phyloP scores from a whole-genome alignment of 2,329 filamentous ascomycete species.

The Aspergillus clavatus region DNA sequence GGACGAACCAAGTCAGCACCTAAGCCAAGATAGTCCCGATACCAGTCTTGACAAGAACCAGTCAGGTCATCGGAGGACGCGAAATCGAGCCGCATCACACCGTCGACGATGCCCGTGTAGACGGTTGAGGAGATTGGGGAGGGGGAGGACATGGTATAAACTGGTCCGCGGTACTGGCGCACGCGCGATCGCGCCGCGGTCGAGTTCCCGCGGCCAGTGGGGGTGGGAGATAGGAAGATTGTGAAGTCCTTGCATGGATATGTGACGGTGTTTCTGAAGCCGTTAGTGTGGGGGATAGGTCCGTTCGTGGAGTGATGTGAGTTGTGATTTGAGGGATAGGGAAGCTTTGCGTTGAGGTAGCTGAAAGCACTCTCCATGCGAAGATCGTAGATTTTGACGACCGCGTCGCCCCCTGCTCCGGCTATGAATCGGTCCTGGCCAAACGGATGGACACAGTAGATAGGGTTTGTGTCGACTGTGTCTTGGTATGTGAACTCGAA shows the following conservation, averaged over 20 bases:
- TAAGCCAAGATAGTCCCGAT: slow-evolving; percentile 28
- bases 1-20: slow-evolving; percentile 15
- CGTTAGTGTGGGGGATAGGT: background rate
- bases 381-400: slow-evolving; percentile 60
- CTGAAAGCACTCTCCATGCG: slow-evolving; percentile 44
- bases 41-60: slow-evolving; percentile 29
- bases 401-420: slow-evolving; percentile 53
- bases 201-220: slow-evolving; percentile 12
- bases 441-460: slow-evolving; percentile 56
- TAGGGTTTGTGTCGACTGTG: slow-evolving; percentile 52
- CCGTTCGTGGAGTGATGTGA: background rate
- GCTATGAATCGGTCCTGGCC: slow-evolving; percentile 54
- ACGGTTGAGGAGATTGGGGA: slow-evolving; percentile 43
- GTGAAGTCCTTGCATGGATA: slow-evolving; percentile 35
- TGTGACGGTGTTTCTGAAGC: slow-evolving; percentile 1
- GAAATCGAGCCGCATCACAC: slow-evolving; percentile 42
- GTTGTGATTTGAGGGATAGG: slow-evolving; percentile 1
- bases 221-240: slow-evolving; percentile 38
- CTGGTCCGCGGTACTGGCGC: slow-evolving; percentile 39
- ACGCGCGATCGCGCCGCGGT: slow-evolving; percentile 11
- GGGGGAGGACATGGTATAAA: slow-evolving; percentile 43
- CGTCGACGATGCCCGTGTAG: slow-evolving; percentile 43
- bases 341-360: slow-evolving; percentile 24
- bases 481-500: slow-evolving; percentile 51
- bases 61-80: slow-evolving; percentile 41